These are phyloP conservation scores for Mycena belliarum DNA, from an alignment of 768 basidiomycete genomes.

Conservation along the genomic window DNA sequence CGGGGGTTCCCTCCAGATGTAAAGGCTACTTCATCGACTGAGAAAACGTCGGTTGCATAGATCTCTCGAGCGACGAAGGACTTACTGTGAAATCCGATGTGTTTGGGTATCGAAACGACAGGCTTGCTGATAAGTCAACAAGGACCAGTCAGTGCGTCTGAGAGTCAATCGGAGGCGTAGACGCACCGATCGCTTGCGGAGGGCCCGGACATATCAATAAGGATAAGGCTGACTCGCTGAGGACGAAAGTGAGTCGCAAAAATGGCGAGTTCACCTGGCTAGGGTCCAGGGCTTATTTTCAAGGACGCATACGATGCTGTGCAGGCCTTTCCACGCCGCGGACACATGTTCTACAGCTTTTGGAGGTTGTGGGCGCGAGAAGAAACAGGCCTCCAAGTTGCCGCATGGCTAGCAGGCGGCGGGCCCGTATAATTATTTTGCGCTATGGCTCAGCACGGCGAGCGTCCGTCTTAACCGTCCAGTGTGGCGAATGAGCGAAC, in stretches of 20 bases:
- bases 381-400: neutral
- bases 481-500: too few relatives aligned
- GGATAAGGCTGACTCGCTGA: too few relatives aligned
- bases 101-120: neutral
- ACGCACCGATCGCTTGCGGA: neutral
- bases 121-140: too few relatives aligned
- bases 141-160: too few relatives aligned
- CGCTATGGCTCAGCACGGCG: too few relatives aligned
- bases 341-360: constrained; percentile 12
- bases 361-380: constrained; percentile 3
- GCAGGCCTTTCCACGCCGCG: neutral
- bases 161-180: neutral
- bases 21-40: neutral
- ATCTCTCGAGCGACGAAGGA: neutral
- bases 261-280: neutral
- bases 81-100: constrained; percentile 5
- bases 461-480: too few relatives aligned
- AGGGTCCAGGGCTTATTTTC: neutral
- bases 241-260: neutral
- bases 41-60: neutral
- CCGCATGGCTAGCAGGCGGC: neutral
- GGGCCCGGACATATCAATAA: neutral
- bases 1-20: neutral
- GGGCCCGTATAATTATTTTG: too few relatives aligned
- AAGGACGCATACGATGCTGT: constrained; percentile 4